Evolutionary conservation across 106 monocot genomes (phyloP).

Genomic region (Dendrobium chrysotoxum): DNA sequence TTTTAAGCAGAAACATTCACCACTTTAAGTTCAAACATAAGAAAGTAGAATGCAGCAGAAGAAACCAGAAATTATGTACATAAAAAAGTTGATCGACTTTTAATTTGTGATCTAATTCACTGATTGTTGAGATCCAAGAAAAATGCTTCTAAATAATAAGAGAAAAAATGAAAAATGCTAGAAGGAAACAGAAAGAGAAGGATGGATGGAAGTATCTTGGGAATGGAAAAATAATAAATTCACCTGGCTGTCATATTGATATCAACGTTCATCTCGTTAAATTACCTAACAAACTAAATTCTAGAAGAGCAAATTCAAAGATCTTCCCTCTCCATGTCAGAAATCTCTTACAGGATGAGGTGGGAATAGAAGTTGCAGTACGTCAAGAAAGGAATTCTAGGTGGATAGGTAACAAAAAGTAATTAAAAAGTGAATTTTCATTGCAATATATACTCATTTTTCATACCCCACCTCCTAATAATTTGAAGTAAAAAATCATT

Average conservation of each 20-base stretch:
- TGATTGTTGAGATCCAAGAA: not conserved
- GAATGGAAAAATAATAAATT: not conserved
- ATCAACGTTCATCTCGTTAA: not conserved
- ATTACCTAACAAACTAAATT: not conserved
- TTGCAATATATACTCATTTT: too few species aligned
- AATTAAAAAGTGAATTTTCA: not conserved
- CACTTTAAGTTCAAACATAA: not conserved
- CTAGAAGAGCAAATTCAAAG: not conserved
- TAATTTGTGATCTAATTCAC: not conserved
- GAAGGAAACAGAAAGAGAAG: not conserved
- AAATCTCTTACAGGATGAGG: not conserved
- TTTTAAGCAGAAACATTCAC: conserved; percentile 11
- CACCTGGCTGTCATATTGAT: not conserved
- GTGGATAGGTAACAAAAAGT: not conserved
- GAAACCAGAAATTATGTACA: not conserved
- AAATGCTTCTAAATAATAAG: not conserved
- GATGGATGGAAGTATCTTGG: not conserved
- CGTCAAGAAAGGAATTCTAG: not conserved
- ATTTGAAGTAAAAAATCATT: too few species aligned
- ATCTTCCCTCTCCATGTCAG: not conserved
- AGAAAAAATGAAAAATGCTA: not conserved
- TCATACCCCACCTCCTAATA: too few species aligned
- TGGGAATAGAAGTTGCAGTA: not conserved
- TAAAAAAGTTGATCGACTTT: not conserved
- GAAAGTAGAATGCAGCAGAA: not conserved